A percentile compares a stretch with the other conserved stretches of the same genome.
Evolutionary conservation across 805 yeast genomes (phyloP).

Genomic region (Saccharomyces eubayanus): DNA sequence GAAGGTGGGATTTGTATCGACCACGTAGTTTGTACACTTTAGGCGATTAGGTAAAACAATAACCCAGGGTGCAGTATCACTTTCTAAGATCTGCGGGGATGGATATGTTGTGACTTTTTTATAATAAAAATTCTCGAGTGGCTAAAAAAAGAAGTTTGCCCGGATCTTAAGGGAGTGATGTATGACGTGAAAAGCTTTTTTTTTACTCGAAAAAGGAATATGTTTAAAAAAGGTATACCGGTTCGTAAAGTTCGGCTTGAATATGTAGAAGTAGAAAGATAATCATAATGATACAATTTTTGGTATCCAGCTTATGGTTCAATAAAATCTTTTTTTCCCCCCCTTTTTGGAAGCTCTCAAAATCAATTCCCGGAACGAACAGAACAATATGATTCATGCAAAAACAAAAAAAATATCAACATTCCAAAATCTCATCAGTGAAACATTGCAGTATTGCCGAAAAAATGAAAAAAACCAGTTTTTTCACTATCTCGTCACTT

Average conservation of each 20-base stretch:
- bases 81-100: not conserved
- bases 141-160: not conserved
- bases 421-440: not conserved
- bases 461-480: not conserved
- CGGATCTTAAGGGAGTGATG: not conserved
- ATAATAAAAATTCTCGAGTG: not conserved
- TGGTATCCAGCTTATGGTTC: not conserved
- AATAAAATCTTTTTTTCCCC: not conserved
- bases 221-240: not conserved
- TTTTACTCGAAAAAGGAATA: not conserved
- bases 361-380: too few species aligned
- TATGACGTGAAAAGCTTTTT: not conserved
- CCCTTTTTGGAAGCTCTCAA: too few species aligned
- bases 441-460: constrained; percentile 2
- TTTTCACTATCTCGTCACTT: not conserved
- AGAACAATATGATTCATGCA: too few species aligned
- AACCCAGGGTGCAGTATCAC: not conserved
- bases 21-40: not conserved
- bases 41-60: not conserved
- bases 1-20: not conserved
- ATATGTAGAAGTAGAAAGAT: not conserved
- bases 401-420: not conserved
- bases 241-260: not conserved
- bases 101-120: not conserved
- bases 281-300: not conserved